Evolutionary conservation across 768 basidiomycete species (phyloP), one percentile per base, ranked within the genome.

Genomic region (Phlebiopsis gigantea): DNA sequence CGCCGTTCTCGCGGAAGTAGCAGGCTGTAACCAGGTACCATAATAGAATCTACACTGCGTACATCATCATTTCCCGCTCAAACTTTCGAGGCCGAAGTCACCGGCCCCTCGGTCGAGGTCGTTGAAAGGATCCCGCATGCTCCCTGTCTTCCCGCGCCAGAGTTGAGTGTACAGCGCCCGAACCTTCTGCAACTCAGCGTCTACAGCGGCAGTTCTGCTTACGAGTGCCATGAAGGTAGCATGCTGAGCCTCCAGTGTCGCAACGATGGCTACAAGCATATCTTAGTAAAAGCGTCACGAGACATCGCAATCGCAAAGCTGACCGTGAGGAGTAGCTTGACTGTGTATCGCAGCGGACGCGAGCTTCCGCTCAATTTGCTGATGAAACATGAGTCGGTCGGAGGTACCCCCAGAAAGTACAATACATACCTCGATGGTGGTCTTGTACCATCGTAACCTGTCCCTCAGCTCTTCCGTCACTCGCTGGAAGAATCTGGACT

Each of bases 331-430:
- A 1, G 88, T 88, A 46, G 74, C 71, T 66, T 88, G 87, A 6
- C 77, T 71, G 63, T 87, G 84, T 48, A 73, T 72, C 6, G 84
- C 75, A 4, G 86, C 80, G 7, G 87, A 85, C 5, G 85, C 81
- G 5, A 92, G 73, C 67, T 89, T 91, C 53, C 88, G 80, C 71
- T 93, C 90, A 62, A 93, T 90, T 86, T 87, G 85, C 87, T 88
- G 61, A 30, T 30, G 17, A 29, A 26, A 25, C 47, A 30, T 26
- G 12, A 39, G 34, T 12, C 34, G 17, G 34, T 39, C 34, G 34
- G 34, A 12, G 34, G 34, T 17, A 39, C 34, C 34, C 26, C 41
- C 4, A 44, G 22, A 8, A 12, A 12, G 17, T 1, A 44, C 42
- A 39, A 43, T 12, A 61, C 71, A 52, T 57, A 87, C 90, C 75